Evolutionary conservation across 495 filamentous ascomycete genomes (phyloP), one percentile per base, ranked within the genome.

Genomic region (Penicillium psychrofluorescens): DNA sequence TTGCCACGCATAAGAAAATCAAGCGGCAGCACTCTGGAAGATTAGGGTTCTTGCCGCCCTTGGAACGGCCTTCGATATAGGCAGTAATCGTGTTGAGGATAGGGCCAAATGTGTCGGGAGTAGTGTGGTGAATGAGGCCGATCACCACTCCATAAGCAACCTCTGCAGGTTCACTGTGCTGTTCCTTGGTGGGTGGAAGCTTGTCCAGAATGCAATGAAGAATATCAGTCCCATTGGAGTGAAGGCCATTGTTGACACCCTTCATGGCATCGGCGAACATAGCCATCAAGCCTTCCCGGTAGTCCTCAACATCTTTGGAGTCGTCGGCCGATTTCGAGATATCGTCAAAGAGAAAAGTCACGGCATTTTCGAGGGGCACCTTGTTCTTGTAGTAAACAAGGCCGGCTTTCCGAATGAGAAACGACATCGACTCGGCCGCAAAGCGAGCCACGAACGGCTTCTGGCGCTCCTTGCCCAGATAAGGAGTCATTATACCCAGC

Each of bases 361-460:
- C 62, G 28, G 95, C 82, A 16, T 74, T 62, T 12, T 79, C 66
- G 33, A 98, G 70, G 2, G 90, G 79, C 15, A 49, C 51, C 15
- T 77, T 77, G 50, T 88, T 83, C 52, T 86, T 83, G 44, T 84
- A 77, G 43, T 86, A 84, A 0, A 77, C 74, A 27, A 84, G 74
- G 2, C 80, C 87, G 29, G 90, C 86, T 66, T 95, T 97, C 51
- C 89, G 82, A 29, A 97, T 72, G 13, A 99, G 69, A 57, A 96
- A 97, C 45, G 90, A 94, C 72, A 97, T 78, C 8, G 91, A 87
- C 65, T 99, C 92, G 16, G 91, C 92, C 3, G 91, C 85, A 62
- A 96, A 99, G 43, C 88, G 78, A 12, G 83, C 83, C 45, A 95
- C 87, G 63, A 94, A 88, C 0, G 79, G 71, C 48, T 89, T 91